Evolutionary conservation across 441 rosid genomes (phyloP).

Genomic region (Mallotus japonicus): DNA sequence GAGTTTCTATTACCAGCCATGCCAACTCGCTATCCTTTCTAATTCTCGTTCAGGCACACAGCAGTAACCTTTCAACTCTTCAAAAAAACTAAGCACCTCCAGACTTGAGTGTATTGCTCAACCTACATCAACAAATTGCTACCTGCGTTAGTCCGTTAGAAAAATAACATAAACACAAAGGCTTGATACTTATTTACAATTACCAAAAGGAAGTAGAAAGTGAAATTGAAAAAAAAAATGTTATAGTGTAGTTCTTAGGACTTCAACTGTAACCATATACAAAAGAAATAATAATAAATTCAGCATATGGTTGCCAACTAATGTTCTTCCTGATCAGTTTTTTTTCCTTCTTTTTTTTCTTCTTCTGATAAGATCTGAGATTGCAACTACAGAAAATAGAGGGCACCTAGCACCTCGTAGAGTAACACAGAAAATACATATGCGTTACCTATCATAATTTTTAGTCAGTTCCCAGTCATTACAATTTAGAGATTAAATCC

Average conservation of each 20-base stretch:
- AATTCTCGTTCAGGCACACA: conserved; percentile 1
- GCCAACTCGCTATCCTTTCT: neutral
- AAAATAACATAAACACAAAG: too few relatives aligned
- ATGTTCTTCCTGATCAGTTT: neutral
- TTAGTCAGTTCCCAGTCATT: neutral
- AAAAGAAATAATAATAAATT: neutral
- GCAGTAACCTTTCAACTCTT: conserved; percentile 11
- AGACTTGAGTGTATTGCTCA: conserved; percentile 68
- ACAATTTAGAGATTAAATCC: neutral
- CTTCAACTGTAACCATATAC: neutral
- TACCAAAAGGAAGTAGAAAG: neutral
- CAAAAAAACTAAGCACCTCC: conserved; percentile 38
- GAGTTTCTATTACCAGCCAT: conserved; percentile 13
- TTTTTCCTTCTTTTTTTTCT: neutral
- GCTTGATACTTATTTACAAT: too few relatives aligned
- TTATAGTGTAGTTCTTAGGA: neutral
- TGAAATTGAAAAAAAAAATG: neutral
- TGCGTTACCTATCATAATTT: neutral
- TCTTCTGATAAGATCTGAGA: neutral
- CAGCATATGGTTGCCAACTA: neutral
- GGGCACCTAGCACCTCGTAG: neutral
- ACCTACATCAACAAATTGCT: conserved; percentile 37
- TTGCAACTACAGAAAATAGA: neutral
- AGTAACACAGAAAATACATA: neutral
- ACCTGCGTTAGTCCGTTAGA: neutral